phyloP scores from a whole-genome alignment of 768 basidiomycete genomes.

The Floccularia luteovirens region DNA sequence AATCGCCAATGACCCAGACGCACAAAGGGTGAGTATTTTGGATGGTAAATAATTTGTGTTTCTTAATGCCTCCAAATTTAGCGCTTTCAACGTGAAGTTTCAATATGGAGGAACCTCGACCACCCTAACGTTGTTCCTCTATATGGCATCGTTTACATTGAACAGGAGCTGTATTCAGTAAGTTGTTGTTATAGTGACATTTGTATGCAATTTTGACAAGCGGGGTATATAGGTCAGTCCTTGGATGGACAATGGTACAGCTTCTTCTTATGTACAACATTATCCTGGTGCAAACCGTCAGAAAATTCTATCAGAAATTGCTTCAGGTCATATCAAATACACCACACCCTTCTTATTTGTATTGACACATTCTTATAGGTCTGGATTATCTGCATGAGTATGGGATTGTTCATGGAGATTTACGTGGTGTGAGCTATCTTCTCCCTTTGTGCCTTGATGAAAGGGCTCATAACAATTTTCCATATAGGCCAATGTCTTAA shows the following conservation, averaged over 20 bases:
- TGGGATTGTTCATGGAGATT: conserved; percentile 32
- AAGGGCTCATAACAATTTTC: conserved; percentile 1
- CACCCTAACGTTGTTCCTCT: conserved; percentile 31
- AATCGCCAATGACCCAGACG: conserved; percentile 21
- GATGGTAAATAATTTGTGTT: neutral
- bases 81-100: conserved; percentile 34
- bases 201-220: conserved; percentile 1
- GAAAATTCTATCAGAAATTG: conserved; percentile 27
- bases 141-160: conserved; percentile 29
- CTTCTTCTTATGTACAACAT: conserved; percentile 22
- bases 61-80: conserved; percentile 9
- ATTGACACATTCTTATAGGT: conserved; percentile 15
- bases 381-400: conserved; percentile 31
- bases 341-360: neutral
- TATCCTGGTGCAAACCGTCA: conserved; percentile 24
- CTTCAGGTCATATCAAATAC: conserved; percentile 18
- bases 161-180: conserved; percentile 24
- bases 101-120: conserved; percentile 31
- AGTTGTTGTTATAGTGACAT: conserved; percentile 5
- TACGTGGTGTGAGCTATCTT: conserved; percentile 24
- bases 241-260: conserved; percentile 36
- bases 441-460: neutral
- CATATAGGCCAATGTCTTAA: conserved; percentile 33
- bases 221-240: conserved; percentile 30
- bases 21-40: conserved; percentile 21